Conservation (phyloP, 2,329 filamentous ascomycete genomes). For the Zymoseptoria brevis region DNA sequence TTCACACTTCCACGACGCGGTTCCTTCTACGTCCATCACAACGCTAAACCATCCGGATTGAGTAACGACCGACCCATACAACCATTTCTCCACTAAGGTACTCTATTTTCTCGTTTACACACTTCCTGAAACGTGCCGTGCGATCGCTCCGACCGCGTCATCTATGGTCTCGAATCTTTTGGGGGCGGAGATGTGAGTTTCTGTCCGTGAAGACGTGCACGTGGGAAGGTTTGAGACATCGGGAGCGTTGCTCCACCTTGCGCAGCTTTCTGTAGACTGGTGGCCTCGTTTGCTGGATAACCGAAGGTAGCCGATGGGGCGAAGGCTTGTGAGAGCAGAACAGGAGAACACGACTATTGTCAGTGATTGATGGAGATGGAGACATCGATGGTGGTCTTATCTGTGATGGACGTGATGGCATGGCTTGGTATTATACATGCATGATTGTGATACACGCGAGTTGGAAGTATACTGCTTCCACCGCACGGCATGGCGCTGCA, state of each 20-base stretch:
- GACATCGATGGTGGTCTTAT: background rate
- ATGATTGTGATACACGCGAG: background rate
- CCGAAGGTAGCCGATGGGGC: background rate
- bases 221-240: background rate
- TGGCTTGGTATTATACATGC: background rate
- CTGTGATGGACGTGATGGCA: background rate
- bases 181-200: background rate
- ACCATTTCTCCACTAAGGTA: background rate
- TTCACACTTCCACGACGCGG: too few species aligned
- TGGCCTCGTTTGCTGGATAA: background rate
- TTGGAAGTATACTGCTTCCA: background rate
- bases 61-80: background rate
- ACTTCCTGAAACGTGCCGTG: background rate
- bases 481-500: background rate
- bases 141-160: background rate
- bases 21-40: background rate
- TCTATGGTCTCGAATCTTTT: background rate
- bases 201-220: background rate
- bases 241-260: background rate
- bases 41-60: background rate
- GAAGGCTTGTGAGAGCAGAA: background rate
- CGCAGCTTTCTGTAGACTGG: background rate
- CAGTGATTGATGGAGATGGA: background rate
- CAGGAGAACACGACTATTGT: background rate
- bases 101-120: background rate